Evolutionary conservation across 2,329 filamentous ascomycete genomes (phyloP).

Genomic region (Colletotrichum eremochloae): DNA sequence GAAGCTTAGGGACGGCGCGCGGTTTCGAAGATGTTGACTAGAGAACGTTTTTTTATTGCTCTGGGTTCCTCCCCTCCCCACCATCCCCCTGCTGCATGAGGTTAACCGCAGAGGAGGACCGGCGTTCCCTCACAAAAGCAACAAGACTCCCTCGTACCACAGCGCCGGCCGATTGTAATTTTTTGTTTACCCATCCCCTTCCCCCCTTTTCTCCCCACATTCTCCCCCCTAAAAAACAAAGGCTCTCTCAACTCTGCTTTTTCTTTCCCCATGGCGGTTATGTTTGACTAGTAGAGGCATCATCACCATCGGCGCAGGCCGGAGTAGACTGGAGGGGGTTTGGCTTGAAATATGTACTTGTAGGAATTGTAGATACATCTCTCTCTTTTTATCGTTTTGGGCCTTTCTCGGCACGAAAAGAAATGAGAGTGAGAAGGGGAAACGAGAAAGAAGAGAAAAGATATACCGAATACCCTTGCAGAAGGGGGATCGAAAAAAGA

Average conservation of each 20-base stretch:
- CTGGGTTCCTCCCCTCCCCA: background rate
- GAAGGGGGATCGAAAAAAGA: background rate
- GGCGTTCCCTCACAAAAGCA: background rate
- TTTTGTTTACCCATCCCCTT: background rate
- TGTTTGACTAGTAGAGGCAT: constrained; percentile 33
- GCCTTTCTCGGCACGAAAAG: background rate
- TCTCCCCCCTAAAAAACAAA: background rate
- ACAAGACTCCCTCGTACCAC: background rate
- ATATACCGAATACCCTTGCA: background rate
- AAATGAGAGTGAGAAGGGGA: background rate
- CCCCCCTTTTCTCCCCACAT: background rate
- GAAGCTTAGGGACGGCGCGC: background rate
- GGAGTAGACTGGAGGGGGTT: constrained; percentile 32
- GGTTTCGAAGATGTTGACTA: background rate
- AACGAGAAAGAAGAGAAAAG: background rate
- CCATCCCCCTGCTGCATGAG: background rate
- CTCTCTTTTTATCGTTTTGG: constrained; percentile 14
- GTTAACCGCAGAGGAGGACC: background rate
- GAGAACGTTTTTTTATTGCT: background rate
- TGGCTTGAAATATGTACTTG: constrained; percentile 32
- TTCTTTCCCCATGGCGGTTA: constrained; percentile 16
- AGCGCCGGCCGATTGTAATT: constrained; percentile 13
- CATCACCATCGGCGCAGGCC: constrained; percentile 30
- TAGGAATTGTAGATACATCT: constrained; percentile 40
- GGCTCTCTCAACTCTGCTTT: constrained; percentile 40